Percentiles rank a stretch among this genome's conserved stretches.
Conservation (phyloP, 2,329 filamentous ascomycete genomes). For the Hypoxylon rubiginosum region DNA sequence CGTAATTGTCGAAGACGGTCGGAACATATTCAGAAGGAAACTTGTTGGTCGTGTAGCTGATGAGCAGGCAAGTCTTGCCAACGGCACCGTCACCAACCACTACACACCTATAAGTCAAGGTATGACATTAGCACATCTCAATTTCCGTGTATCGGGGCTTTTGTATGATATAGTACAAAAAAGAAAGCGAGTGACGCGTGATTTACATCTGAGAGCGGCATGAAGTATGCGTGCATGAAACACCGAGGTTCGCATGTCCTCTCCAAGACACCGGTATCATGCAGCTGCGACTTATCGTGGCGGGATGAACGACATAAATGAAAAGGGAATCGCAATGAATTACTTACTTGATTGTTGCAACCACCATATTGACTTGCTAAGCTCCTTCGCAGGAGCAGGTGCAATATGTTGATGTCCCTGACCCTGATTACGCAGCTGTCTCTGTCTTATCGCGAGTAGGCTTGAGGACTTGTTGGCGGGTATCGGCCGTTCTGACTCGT, state of each 20-base stretch:
- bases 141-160: background rate
- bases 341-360: conserved; percentile 75
- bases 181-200: conserved; percentile 35
- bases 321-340: conserved; percentile 27
- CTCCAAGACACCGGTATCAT: conserved; percentile 29
- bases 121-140: conserved; percentile 37
- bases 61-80: conserved; percentile 98
- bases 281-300: conserved; percentile 29
- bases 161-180: conserved; percentile 15
- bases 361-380: conserved; percentile 66
- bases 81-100: conserved; percentile 99
- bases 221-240: conserved; percentile 33
- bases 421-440: conserved; percentile 38
- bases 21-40: conserved; percentile 99
- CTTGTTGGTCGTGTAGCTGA: conserved; percentile 99
- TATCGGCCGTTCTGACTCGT: conserved; percentile 46
- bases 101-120: conserved; percentile 78
- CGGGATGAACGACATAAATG: conserved; percentile 30
- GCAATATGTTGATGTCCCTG: conserved; percentile 38
- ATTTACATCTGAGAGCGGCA: conserved; percentile 14
- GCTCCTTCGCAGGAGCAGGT: conserved; percentile 57
- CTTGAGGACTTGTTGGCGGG: conserved; percentile 43
- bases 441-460: conserved; percentile 48
- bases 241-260: conserved; percentile 24
- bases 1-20: conserved; percentile 99